Evolutionary conservation across 1,284 basidiomycete genomes (phyloP), one percentile per base, ranked within the genome.

Genomic region (Cryptococcus amylolentus): DNA sequence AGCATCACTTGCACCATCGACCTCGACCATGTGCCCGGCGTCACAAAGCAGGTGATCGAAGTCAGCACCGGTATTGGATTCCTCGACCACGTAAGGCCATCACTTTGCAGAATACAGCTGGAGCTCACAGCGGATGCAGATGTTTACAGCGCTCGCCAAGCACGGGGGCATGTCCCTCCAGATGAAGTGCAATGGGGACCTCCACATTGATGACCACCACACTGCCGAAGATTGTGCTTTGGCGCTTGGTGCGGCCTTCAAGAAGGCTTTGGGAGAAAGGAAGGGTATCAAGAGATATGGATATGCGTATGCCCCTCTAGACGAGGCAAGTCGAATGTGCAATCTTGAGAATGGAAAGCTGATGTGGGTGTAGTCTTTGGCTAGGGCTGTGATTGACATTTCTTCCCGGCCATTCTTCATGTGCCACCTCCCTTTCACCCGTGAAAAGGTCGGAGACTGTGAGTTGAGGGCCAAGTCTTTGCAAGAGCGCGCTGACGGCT

Each of bases 141-240:
- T 97, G 93, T 91, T 90, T 71, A 86, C 90, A 64, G 93, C 93
- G 2, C 83, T 97, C 5, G 92, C 93, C 41, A 96, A 96, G 76
- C 93, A 97, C 79, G 85, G 89, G 12, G 90, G 91, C 61, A 88
- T 94, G 85, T 93, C 90, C 0, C 81, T 99, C 54, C 85, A 83
- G 13, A 82, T 98, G 78, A 87, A 88, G 68, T 98, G 93, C 78
- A 86, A 89, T 69, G 96, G 96, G 50, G 96, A 99, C 77, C 82
- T 98, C 16, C 91, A 88, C 85, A 97, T 98, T 61, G 96, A 99
- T 78, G 96, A 99, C 79, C 96, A 99, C 76, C 96, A 99, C 80
- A 92, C 95, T 46, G 92, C 95, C 82, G 93, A 97, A 83, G 94
- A 97, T 78, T 89, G 86, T 73, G 92, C 93, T 12, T 87, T 97